Conservation (phyloP, 441 rosid species). For the Geranium incanum region DNA sequence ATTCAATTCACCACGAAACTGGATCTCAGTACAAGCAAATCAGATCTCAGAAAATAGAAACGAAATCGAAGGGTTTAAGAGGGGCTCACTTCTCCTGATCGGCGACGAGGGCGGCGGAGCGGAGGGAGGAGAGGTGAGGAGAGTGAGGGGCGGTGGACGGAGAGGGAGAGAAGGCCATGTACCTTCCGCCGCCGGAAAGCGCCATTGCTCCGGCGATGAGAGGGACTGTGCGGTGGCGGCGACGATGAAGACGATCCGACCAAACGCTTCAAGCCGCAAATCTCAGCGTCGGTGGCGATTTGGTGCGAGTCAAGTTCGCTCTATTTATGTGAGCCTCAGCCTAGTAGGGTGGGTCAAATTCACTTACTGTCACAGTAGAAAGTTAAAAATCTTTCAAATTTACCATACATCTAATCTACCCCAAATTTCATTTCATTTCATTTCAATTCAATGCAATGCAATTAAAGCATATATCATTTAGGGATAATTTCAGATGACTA, state of each 20-base stretch:
- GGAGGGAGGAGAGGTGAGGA: conserved; percentile 53
- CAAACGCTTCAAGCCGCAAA: not conserved
- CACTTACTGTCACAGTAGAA: too few relatives aligned
- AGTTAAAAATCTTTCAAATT: too few relatives aligned
- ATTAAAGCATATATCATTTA: too few relatives aligned
- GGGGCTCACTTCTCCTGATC: conserved; percentile 53
- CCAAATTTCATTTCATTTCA: too few relatives aligned
- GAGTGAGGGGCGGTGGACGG: conserved; percentile 62
- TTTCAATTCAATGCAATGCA: too few relatives aligned
- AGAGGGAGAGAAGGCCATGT: conserved; percentile 66
- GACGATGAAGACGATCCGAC: not conserved
- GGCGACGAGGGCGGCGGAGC: conserved; percentile 44
- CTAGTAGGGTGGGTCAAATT: too few relatives aligned
- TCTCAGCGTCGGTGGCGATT: conserved; percentile 10
- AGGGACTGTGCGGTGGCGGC: not conserved
- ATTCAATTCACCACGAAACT: not conserved
- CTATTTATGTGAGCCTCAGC: not conserved
- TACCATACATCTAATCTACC: too few relatives aligned
- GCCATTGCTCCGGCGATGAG: conserved; percentile 25
- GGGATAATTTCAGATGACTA: too few relatives aligned
- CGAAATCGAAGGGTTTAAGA: not conserved
- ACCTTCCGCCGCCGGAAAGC: conserved; percentile 35
- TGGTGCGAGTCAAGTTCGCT: not conserved
- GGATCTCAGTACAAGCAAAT: not conserved
- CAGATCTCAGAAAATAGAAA: not conserved